A percentile compares a stretch with the other conserved stretches of the same genome.
phyloP scores from a whole-genome alignment of 176 grass and related monocot species.

The Luzula sylvatica region DNA sequence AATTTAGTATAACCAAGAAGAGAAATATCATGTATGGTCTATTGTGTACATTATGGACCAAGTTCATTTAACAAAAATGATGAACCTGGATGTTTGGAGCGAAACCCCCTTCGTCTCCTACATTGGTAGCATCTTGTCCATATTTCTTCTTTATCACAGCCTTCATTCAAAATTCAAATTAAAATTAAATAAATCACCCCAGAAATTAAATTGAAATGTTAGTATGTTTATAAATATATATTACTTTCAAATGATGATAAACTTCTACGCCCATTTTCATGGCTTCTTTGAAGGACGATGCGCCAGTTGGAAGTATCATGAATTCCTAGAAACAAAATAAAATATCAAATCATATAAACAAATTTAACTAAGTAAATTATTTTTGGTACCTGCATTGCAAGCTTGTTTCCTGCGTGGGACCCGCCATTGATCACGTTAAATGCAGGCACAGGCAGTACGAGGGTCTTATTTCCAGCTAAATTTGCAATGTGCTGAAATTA shows the following conservation, averaged over 20 bases:
- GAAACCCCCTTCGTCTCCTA: conserved; percentile 98
- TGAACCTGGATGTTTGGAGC: conserved; percentile 93
- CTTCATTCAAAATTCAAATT: conserved; percentile 18
- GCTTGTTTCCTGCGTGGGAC: conserved; percentile 96
- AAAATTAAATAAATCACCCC: background rate
- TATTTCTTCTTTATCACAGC: conserved; percentile 99
- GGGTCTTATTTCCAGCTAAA: conserved; percentile 74
- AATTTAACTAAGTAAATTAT: background rate
- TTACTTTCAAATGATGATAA: conserved; percentile 88
- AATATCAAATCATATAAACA: background rate
- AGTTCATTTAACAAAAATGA: background rate
- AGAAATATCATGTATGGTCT: background rate
- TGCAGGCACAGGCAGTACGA: conserved; percentile 85
- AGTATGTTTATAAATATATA: background rate
- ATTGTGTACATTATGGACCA: background rate
- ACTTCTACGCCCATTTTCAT: conserved; percentile 99
- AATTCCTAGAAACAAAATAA: conserved; percentile 49
- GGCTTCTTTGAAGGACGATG: conserved; percentile 81
- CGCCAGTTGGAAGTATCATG: conserved; percentile 90
- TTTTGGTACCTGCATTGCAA: conserved; percentile 66
- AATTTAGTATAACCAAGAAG: background rate
- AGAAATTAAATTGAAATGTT: background rate
- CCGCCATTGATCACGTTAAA: conserved; percentile 97
- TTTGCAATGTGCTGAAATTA: conserved; percentile 77
- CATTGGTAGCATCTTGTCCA: conserved; percentile 91